These are phyloP conservation scores for Ceratocystis smalleyi DNA, from an alignment of 2,329 filamentous ascomycete genomes.

Conservation along the genomic window DNA sequence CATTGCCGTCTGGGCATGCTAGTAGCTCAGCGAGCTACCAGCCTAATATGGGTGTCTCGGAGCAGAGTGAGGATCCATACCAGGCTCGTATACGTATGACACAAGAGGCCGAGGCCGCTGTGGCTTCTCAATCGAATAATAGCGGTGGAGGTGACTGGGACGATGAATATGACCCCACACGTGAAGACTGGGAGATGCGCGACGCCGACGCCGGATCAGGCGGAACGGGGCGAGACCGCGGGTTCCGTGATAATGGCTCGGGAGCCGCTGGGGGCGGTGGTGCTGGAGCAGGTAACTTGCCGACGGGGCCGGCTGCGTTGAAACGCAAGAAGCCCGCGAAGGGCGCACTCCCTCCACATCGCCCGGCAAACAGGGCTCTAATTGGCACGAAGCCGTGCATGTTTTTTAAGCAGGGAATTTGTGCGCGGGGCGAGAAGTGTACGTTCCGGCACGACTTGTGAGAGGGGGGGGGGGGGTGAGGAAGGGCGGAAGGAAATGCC, in stretches of 20 bases:
- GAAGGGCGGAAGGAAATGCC: background rate
- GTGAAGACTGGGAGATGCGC: conserved; percentile 17
- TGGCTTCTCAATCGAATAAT: conserved; percentile 17
- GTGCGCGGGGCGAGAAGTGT: conserved; percentile 57
- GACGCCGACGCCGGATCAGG: conserved; percentile 6
- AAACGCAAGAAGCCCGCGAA: conserved; percentile 30
- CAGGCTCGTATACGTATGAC: conserved; percentile 28
- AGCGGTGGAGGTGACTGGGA: conserved; percentile 6
- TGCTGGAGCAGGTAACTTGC: conserved; percentile 21
- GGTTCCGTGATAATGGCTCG: conserved; percentile 21
- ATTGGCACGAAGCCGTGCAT: conserved; percentile 53
- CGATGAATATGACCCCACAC: conserved; percentile 17
- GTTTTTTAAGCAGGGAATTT: conserved; percentile 56
- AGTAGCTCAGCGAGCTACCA: conserved; percentile 2
- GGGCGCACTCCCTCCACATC: conserved; percentile 28
- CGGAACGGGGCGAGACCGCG: conserved; percentile 18
- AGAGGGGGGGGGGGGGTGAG: too few relatives aligned
- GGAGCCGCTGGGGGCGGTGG: conserved; percentile 18
- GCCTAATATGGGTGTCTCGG: conserved; percentile 18
- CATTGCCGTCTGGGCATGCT: background rate
- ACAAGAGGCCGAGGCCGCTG: conserved; percentile 26
- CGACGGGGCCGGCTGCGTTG: conserved; percentile 16
- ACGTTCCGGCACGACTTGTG: conserved; percentile 52
- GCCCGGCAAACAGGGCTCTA: conserved; percentile 38
- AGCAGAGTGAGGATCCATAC: conserved; percentile 27